phyloP scores from a whole-genome alignment of 164 flowering plant genomes.

The Aristolochia fimbriata region DNA sequence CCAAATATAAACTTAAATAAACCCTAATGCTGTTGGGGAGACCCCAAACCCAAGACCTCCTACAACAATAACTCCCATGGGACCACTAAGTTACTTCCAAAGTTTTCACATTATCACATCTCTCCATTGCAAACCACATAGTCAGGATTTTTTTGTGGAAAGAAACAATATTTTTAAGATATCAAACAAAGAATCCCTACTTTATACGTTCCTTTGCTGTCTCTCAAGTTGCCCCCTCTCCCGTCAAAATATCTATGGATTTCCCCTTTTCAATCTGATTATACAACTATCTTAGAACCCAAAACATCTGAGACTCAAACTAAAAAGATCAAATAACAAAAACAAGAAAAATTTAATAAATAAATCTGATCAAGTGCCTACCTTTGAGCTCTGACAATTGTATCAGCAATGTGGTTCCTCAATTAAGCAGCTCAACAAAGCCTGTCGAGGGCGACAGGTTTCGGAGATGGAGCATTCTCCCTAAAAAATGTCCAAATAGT shows the following conservation, averaged over 20 bases:
- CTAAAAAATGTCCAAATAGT: constrained; percentile 42
- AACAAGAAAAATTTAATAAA: background rate
- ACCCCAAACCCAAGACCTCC: too few species aligned
- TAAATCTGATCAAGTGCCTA: constrained; percentile 63
- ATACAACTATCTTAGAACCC: background rate
- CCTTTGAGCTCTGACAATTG: constrained; percentile 76
- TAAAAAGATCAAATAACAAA: too few species aligned
- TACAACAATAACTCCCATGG: too few species aligned
- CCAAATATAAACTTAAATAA: too few species aligned
- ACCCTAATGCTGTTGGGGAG: too few species aligned
- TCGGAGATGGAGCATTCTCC: constrained; percentile 62
- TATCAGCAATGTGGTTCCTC: constrained; percentile 87
- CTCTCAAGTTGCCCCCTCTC: constrained; percentile 73
- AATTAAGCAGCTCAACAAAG: constrained; percentile 69
- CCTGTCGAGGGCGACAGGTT: constrained; percentile 80
- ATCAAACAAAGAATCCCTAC: background rate
- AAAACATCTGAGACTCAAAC: too few species aligned
- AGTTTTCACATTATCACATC: background rate
- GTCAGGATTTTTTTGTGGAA: background rate
- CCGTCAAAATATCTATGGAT: constrained; percentile 51
- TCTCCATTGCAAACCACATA: background rate
- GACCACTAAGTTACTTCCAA: background rate
- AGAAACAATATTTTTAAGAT: background rate
- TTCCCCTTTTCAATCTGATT: constrained; percentile 59
- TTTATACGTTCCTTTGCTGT: constrained; percentile 56